Percentiles rank a stretch among this genome's conserved stretches.
Evolutionary conservation across 1,284 basidiomycete genomes (phyloP).

Genomic region (Sutorius eximius): DNA sequence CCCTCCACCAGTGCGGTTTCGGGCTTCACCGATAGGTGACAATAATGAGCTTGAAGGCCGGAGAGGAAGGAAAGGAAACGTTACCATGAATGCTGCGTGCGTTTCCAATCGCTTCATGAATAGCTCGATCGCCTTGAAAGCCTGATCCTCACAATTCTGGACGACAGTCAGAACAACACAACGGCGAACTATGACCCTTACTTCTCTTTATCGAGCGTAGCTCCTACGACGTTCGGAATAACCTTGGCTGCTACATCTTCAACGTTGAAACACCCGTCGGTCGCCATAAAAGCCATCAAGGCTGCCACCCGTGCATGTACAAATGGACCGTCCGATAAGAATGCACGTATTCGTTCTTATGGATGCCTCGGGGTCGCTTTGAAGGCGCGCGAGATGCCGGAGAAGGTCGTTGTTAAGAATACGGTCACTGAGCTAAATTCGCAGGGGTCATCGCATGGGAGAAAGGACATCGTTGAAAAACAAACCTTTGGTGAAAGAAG

Average conservation of each 20-base stretch:
- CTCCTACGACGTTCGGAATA: conserved; percentile 79
- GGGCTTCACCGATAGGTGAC: background rate
- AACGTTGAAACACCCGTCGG: conserved; percentile 84
- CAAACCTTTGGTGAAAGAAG: conserved; percentile 83
- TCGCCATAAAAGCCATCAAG: conserved; percentile 95
- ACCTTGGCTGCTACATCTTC: conserved; percentile 91
- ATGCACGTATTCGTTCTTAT: conserved; percentile 99
- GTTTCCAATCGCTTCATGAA: conserved; percentile 84
- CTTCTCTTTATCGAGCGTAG: conserved; percentile 90
- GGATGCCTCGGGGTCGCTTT: conserved; percentile 89
- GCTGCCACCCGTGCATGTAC: conserved; percentile 94
- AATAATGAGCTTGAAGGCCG: background rate
- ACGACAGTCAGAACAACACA: conserved; percentile 1
- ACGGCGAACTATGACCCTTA: conserved; percentile 29
- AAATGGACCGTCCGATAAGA: conserved; percentile 90
- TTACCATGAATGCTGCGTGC: conserved; percentile 77
- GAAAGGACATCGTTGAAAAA: background rate
- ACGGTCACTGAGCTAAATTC: conserved; percentile 75
- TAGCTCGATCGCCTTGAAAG: conserved; percentile 86
- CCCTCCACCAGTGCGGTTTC: conserved; percentile 43
- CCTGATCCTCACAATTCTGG: conserved; percentile 85
- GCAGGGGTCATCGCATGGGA: background rate
- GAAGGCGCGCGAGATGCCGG: conserved; percentile 89
- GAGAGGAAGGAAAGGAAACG: conserved; percentile 10
- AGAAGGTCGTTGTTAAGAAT: conserved; percentile 97